Evolutionary conservation across 2,329 filamentous ascomycete genomes (phyloP).

Genomic region (Microsporum ferrugineum): DNA sequence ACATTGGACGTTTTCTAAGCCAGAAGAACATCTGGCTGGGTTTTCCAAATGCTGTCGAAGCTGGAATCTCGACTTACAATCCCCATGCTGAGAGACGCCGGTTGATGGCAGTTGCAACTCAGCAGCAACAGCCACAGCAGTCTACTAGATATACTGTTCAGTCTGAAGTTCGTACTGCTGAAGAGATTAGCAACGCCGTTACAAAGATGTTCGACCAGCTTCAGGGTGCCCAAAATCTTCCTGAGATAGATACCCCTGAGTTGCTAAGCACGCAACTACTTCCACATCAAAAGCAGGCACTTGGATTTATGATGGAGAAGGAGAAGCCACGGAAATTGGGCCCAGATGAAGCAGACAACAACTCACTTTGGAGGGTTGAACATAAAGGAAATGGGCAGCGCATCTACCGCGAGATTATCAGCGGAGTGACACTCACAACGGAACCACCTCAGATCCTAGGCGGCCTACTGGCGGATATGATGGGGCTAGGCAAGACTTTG

Average conservation of each 20-base stretch:
- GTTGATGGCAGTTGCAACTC: conserved; percentile 14
- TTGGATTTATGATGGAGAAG: conserved; percentile 72
- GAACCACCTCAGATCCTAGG: conserved; percentile 58
- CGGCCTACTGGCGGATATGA: conserved; percentile 72
- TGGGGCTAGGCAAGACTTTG: conserved; percentile 78
- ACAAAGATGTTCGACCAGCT: conserved; percentile 80
- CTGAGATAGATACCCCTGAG: conserved; percentile 55
- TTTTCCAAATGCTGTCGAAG: conserved; percentile 53
- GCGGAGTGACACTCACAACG: conserved; percentile 50
- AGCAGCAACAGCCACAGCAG: conserved; percentile 7
- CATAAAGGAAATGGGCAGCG: conserved; percentile 46
- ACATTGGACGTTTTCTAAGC: conserved; percentile 57
- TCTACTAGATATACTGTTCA: conserved; percentile 19
- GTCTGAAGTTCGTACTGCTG: conserved; percentile 53
- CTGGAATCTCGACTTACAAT: conserved; percentile 61
- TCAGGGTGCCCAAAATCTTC: conserved; percentile 61
- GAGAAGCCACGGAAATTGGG: conserved; percentile 56
- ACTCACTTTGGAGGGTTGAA: conserved; percentile 65
- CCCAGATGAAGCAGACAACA: conserved; percentile 49
- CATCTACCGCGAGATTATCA: conserved; percentile 75
- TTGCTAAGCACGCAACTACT: conserved; percentile 58
- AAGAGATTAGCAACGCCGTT: conserved; percentile 78
- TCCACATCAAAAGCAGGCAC: conserved; percentile 77
- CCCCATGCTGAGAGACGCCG: conserved; percentile 52
- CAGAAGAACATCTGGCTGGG: conserved; percentile 57